These are phyloP conservation scores for Nakataea oryzae DNA, from an alignment of 2,329 filamentous ascomycete genomes.

Conservation along the genomic window DNA sequence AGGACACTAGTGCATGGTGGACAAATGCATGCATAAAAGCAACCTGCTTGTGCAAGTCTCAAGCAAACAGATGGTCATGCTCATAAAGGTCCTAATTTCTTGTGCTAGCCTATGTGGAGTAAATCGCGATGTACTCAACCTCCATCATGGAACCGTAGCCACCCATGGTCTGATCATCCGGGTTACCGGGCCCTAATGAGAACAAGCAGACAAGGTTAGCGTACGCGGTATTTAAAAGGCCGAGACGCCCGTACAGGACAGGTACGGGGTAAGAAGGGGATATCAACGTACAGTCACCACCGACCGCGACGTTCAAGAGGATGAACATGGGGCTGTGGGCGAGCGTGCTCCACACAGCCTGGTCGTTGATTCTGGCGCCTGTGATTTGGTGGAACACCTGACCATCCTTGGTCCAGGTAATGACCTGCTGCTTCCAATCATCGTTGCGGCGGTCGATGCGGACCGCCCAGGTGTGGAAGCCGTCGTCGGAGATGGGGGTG, in stretches of 20 bases:
- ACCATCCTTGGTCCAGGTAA: constrained; percentile 39
- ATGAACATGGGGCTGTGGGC: constrained; percentile 31
- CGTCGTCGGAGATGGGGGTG: constrained; percentile 29
- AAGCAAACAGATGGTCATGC: background rate
- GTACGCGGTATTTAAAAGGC: background rate
- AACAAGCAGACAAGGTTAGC: background rate
- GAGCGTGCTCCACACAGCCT: constrained; percentile 32
- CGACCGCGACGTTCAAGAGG: constrained; percentile 37
- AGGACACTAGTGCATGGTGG: background rate
- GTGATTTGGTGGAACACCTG: constrained; percentile 28
- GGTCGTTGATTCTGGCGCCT: constrained; percentile 28
- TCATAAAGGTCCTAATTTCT: background rate
- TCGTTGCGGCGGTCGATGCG: constrained; percentile 31
- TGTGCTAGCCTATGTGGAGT: constrained; percentile 12
- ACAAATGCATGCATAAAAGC: background rate
- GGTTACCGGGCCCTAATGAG: constrained; percentile 18
- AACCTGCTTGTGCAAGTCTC: no score
- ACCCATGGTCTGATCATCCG: constrained; percentile 19
- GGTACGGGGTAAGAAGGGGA: background rate
- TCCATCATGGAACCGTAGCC: constrained; percentile 31
- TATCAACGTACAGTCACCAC: constrained; percentile 24
- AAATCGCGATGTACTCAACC: constrained; percentile 27
- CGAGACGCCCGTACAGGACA: background rate
- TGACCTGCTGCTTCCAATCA: constrained; percentile 33
- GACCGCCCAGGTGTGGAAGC: constrained; percentile 38